Evolutionary conservation across 179 eudicot genomes (phyloP).

Genomic region (Beta macrorhiza): DNA sequence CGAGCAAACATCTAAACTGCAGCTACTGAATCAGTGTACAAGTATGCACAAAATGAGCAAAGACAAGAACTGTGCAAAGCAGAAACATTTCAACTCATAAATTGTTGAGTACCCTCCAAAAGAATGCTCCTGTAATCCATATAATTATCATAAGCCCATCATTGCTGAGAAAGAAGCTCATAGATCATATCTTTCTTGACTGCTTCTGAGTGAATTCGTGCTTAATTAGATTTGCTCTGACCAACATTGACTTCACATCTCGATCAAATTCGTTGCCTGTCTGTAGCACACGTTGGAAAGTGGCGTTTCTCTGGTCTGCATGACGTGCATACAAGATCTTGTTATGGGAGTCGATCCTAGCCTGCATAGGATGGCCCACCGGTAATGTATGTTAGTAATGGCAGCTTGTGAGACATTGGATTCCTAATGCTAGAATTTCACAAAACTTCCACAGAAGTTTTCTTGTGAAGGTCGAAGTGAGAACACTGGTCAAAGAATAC

Average conservation of each 20-base stretch:
- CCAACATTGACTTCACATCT: constrained; percentile 80
- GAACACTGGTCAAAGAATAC: constrained; percentile 33
- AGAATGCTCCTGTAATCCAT: constrained; percentile 4
- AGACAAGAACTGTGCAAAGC: constrained; percentile 23
- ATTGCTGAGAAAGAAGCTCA: constrained; percentile 19
- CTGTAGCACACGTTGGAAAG: constrained; percentile 87
- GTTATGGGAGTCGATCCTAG: constrained; percentile 95
- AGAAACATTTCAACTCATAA: constrained; percentile 9
- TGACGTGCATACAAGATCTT: constrained; percentile 91
- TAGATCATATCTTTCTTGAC: constrained; percentile 43
- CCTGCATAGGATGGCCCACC: constrained; percentile 47
- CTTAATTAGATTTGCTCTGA: constrained; percentile 78
- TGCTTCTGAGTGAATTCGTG: constrained; percentile 56
- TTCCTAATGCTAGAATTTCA: not conserved
- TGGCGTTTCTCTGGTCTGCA: constrained; percentile 93
- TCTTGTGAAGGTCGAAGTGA: not conserved
- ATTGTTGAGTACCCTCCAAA: not conserved
- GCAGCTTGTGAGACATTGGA: not conserved
- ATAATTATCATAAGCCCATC: not conserved
- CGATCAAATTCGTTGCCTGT: constrained; percentile 77
- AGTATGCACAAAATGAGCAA: constrained; percentile 29
- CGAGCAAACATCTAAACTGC: not conserved
- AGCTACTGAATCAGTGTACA: constrained; percentile 10
- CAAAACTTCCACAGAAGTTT: not conserved
- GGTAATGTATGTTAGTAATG: not conserved